Base-by-base conservation (phyloP, 1,284 basidiomycete species). In the Volvariella surrecta region DNA sequence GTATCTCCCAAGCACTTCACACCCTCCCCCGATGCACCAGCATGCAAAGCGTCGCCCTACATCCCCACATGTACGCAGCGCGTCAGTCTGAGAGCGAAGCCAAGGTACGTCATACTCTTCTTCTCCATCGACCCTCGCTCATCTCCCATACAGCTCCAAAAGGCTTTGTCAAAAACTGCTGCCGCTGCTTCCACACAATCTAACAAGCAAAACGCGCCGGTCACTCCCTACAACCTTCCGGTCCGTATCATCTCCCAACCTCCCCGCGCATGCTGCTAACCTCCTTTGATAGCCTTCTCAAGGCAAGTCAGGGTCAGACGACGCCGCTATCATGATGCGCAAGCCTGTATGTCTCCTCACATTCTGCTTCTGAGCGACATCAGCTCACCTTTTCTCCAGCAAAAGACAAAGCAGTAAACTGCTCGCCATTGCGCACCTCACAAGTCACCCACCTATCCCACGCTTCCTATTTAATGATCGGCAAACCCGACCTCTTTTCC, bases 41-140 rank as follows among this genome's bases (percentile, higher is more conserved):
- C 62, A 66, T 87, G 42, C 71, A 75, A 51, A 70, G 68, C 51
- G 69, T 87, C 21, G 63, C 74, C 0, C 62, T 87, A 1, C 83
- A 87, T 60, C 76, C 72, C 1, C 72, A 70, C 58, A 82, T 80
- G 76, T 80, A 81, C 50, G 73, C 76, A 0, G 71, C 76, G 43
- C 71, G 74, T 32, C 74, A 75, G 24, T 74, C 76, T 15, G 76
- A 83, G 59, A 82, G 81, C 52, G 77, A 85, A 60, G 82, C 80
- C 32, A 83, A 86, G 74, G 83, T 83, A 45, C 49, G 64, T 35
- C 44, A 2, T 45, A 49, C 32, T 48, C 10, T 50, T 50, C 47
- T 19, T 16, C 38, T 4, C 20, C 30, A 17, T 37, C 51, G 31
- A 45, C 48, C 42, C 42, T 47, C 42, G 37, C 38, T 42, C 47